A percentile compares a stretch with the other conserved stretches of the same genome.
phyloP scores from a whole-genome alignment of 805 yeast genomes.

The Pichia eremophila region DNA sequence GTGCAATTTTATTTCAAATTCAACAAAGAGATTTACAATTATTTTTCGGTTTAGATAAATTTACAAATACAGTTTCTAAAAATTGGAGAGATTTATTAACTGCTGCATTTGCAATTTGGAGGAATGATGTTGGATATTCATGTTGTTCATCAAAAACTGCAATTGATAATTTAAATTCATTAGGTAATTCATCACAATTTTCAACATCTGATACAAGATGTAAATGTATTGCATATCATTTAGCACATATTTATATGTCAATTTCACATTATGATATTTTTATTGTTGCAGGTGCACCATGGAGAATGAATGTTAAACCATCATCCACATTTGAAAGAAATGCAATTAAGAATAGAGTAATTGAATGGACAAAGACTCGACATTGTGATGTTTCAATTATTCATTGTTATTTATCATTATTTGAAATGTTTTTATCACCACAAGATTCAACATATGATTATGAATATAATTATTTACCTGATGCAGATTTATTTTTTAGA shows the following conservation, averaged over 20 bases:
- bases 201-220: conserved; percentile 38
- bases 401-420: conserved; percentile 52
- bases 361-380: conserved; percentile 39
- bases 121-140: conserved; percentile 34
- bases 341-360: conserved; percentile 38
- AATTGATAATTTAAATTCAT: conserved; percentile 21
- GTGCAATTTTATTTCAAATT: conserved; percentile 61
- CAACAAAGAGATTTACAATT: conserved; percentile 63
- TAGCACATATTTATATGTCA: conserved; percentile 63
- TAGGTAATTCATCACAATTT: conserved; percentile 24
- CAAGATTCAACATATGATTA: conserved; percentile 34
- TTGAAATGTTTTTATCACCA: conserved; percentile 54
- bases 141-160: conserved; percentile 29
- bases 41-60: conserved; percentile 34
- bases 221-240: conserved; percentile 59
- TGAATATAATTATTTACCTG: conserved; percentile 39
- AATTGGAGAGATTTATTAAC: conserved; percentile 68
- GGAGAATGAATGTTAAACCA: conserved; percentile 63
- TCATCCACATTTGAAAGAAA: conserved; percentile 39
- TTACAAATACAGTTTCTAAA: conserved; percentile 22
- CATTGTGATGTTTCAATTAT: conserved; percentile 46
- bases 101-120: conserved; percentile 65
- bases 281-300: conserved; percentile 74
- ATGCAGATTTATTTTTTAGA: conserved; percentile 40
- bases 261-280: conserved; percentile 72